Conservation (phyloP, 2,329 filamentous ascomycete genomes). For the Diaporthe caulivora region DNA sequence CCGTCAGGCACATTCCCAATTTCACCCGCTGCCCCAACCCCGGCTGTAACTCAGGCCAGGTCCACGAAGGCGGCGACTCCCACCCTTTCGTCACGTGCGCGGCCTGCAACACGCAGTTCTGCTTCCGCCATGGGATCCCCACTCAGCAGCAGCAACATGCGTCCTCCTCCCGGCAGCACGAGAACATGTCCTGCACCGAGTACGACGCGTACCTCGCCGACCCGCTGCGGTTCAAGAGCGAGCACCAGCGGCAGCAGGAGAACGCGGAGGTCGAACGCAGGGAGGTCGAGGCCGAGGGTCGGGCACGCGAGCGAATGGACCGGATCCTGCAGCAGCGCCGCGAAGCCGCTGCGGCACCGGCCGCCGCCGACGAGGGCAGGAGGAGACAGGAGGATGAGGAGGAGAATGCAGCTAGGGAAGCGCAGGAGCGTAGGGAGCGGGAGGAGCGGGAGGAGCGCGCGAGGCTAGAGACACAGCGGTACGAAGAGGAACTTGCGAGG, state of each 20-base stretch:
- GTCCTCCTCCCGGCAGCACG: constrained; percentile 38
- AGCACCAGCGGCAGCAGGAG: constrained; percentile 51
- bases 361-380: background rate
- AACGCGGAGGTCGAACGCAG: constrained; percentile 49
- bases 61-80: constrained; percentile 50
- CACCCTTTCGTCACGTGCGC: constrained; percentile 48
- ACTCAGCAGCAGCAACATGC: background rate
- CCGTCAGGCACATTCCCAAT: constrained; percentile 48
- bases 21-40: constrained; percentile 57
- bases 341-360: background rate
- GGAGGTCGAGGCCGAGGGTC: constrained; percentile 48
- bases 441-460: constrained; percentile 10
- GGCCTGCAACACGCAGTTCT: constrained; percentile 44
- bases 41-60: constrained; percentile 56
- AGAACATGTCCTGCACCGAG: constrained; percentile 42
- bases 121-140: constrained; percentile 45
- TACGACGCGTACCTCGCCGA: constrained; percentile 42
- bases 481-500: constrained; percentile 23
- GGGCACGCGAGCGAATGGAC: constrained; percentile 57
- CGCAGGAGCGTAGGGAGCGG: background rate
- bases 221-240: constrained; percentile 37
- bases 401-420: background rate
- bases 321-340: constrained; percentile 16
- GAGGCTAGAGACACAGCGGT: background rate
- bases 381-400: background rate